phyloP scores from a whole-genome alignment of 129 eudicot genomes.

The Lactuca sativa region DNA sequence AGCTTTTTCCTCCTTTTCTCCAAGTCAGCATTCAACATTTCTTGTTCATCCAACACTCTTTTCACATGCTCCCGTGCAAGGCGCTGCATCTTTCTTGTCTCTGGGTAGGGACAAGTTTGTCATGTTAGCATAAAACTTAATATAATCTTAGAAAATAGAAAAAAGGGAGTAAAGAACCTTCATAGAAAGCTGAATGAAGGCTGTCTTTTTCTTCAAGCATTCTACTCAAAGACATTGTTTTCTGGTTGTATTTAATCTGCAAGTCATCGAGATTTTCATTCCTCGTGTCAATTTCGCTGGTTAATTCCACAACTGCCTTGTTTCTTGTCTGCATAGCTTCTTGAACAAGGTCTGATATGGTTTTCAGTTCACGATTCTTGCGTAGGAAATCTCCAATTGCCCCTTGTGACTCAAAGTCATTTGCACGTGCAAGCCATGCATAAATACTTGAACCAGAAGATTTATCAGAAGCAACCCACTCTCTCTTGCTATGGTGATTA shows the following conservation, averaged over 20 bases:
- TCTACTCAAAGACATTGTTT: slow-evolving; percentile 55
- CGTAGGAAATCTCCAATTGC: slow-evolving; percentile 78
- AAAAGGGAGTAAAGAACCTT: slow-evolving; percentile 44
- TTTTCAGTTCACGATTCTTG: slow-evolving; percentile 47
- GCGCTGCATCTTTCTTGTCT: slow-evolving; percentile 77
- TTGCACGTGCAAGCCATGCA: slow-evolving; percentile 90
- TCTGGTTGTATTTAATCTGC: slow-evolving; percentile 59
- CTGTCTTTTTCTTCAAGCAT: slow-evolving; percentile 75
- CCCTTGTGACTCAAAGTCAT: slow-evolving; percentile 63
- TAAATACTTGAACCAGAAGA: slow-evolving; percentile 44
- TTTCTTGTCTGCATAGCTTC: slow-evolving; percentile 50
- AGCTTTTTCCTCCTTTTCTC: slow-evolving; percentile 56
- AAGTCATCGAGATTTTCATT: slow-evolving; percentile 66
- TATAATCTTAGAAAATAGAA: neutral
- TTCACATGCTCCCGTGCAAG: slow-evolving; percentile 60
- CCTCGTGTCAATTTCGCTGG: slow-evolving; percentile 70
- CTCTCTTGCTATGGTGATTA: slow-evolving; percentile 54
- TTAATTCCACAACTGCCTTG: slow-evolving; percentile 51
- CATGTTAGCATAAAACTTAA: slow-evolving; percentile 12
- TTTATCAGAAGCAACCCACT: slow-evolving; percentile 49
- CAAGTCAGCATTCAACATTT: slow-evolving; percentile 55
- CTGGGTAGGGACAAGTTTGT: slow-evolving; percentile 35
- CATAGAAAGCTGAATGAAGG: slow-evolving; percentile 66
- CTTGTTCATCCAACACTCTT: slow-evolving; percentile 77
- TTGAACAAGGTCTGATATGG: slow-evolving; percentile 48